phyloP scores from a whole-genome alignment of 2,329 filamentous ascomycete genomes.

The Fusarium sp. region DNA sequence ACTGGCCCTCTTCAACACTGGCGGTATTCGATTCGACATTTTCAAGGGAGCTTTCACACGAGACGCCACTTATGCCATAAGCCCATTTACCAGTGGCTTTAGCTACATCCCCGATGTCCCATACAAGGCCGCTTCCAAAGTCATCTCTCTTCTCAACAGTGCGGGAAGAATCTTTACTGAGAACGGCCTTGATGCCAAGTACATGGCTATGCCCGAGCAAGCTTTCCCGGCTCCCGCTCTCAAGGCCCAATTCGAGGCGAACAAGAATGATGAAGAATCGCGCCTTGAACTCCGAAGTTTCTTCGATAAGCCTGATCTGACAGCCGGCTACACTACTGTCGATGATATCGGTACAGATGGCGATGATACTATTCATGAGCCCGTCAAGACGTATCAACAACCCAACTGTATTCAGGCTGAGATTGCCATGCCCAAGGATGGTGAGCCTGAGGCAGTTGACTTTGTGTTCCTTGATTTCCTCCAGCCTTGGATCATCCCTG shows the following conservation, averaged over 20 bases:
- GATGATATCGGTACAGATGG: slow-evolving; percentile 87
- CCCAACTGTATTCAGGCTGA: slow-evolving; percentile 86
- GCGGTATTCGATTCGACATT: slow-evolving; percentile 93
- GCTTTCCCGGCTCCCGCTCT: slow-evolving; percentile 44
- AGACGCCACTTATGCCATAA: slow-evolving; percentile 87
- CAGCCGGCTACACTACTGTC: slow-evolving; percentile 84
- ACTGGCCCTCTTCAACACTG: slow-evolving; percentile 86
- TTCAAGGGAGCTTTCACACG: slow-evolving; percentile 91
- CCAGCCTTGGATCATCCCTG: slow-evolving; percentile 81
- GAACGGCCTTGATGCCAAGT: slow-evolving; percentile 54
- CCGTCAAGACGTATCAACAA: slow-evolving; percentile 78
- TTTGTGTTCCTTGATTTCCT: slow-evolving; percentile 94
- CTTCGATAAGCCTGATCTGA: slow-evolving; percentile 57
- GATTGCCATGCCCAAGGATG: slow-evolving; percentile 68
- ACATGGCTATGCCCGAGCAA: slow-evolving; percentile 63
- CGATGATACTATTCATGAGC: slow-evolving; percentile 87
- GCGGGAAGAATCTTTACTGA: slow-evolving; percentile 61
- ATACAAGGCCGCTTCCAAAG: slow-evolving; percentile 76
- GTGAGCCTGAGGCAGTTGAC: slow-evolving; percentile 79
- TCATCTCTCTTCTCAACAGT: slow-evolving; percentile 70
- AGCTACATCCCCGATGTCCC: slow-evolving; percentile 83
- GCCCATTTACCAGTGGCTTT: slow-evolving; percentile 86
- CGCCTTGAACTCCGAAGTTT: slow-evolving; percentile 50
- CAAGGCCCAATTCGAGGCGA: slow-evolving; percentile 23
- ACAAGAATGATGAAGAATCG: slow-evolving; percentile 34